Base-by-base conservation (phyloP, 2,329 filamentous ascomycete genomes). In the Aspergillus sp. region DNA sequence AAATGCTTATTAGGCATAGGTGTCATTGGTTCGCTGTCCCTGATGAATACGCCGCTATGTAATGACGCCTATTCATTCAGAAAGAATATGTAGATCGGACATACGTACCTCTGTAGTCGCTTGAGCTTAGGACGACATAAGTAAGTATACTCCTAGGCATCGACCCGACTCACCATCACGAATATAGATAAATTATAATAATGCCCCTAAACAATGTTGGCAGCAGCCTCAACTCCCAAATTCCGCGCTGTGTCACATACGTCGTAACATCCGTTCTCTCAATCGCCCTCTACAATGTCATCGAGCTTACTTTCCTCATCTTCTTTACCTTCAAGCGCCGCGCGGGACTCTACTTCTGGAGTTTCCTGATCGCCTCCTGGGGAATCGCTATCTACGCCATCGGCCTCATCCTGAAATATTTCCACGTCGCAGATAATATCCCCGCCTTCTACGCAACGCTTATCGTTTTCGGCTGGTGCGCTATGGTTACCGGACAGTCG, bases 401-500 rank as follows among this genome's bases (percentile, higher is more conserved):
- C 5, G 78, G 76, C 2, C 78, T 80, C 57, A 52, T 81, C 18
- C 65, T 81, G 58, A 79, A 79, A 58, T 77, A 78, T 60, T 78
- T 73, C 24, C 39, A 58, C 11, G 60, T 70, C 42, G 66, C 64
- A 12, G 67, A 60, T 34, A 74, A 71, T 62, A 43, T 73, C 22
- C 63, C 69, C 4, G 5, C 34, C 5, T 36, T 48, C 11, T 17
- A 36, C n/a, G 67, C 75, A 5, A 72, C 75, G 2, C 59, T 81
- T 2, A 71, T 79, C 26, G 75, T 75, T 9, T 61, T 86, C 55
- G 84, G 82, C 17, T 82, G 84, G 78, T 81, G 80, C 60, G 59
- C 74, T 5, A 85, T 86, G 82, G 80, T 87, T 0, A 84, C 83
- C 1, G 85, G 84, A 2, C 83, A 86, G 65, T 82, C 81, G 0